phyloP scores from a whole-genome alignment of 768 basidiomycete genomes.

The Leucogyrophana mollusca region DNA sequence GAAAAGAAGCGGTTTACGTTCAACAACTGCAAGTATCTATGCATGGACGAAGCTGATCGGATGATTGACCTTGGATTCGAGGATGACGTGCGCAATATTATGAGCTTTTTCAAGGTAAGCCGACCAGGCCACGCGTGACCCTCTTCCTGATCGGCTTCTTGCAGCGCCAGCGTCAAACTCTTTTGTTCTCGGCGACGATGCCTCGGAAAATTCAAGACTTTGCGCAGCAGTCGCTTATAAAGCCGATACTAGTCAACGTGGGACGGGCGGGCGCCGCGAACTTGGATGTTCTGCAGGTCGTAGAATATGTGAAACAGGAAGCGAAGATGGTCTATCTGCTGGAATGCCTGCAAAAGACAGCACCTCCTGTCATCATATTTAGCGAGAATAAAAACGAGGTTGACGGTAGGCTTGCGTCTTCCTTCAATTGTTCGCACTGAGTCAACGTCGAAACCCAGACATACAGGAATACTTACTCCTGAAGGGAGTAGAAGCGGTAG shows the following conservation, averaged over 20 bases:
- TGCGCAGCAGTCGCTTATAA: conserved; percentile 93
- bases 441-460: conserved; percentile 48
- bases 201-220: conserved; percentile 99
- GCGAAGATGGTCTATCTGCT: conserved; percentile 99
- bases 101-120: conserved; percentile 99
- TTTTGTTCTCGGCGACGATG: conserved; percentile 99
- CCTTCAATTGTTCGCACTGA: background rate
- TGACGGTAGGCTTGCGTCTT: conserved; percentile 62
- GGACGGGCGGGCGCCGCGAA: conserved; percentile 98
- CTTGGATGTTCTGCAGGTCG: conserved; percentile 92
- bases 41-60: conserved; percentile 99
- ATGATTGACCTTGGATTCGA: conserved; percentile 99
- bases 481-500: conserved; percentile 97
- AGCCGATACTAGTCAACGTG: conserved; percentile 93
- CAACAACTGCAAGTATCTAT: conserved; percentile 91
- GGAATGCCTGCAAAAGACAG: conserved; percentile 97
- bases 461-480: conserved; percentile 97
- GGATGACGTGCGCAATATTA: conserved; percentile 97
- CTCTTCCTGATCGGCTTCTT: no score
- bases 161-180: conserved; percentile 92
- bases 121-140: no score
- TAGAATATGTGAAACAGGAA: conserved; percentile 99
- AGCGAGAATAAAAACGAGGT: conserved; percentile 99
- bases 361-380: conserved; percentile 97
- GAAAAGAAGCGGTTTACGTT: conserved; percentile 94